These are phyloP conservation scores for Penstemon eatonii DNA, from an alignment of 257 asterid species.

Conservation along the genomic window DNA sequence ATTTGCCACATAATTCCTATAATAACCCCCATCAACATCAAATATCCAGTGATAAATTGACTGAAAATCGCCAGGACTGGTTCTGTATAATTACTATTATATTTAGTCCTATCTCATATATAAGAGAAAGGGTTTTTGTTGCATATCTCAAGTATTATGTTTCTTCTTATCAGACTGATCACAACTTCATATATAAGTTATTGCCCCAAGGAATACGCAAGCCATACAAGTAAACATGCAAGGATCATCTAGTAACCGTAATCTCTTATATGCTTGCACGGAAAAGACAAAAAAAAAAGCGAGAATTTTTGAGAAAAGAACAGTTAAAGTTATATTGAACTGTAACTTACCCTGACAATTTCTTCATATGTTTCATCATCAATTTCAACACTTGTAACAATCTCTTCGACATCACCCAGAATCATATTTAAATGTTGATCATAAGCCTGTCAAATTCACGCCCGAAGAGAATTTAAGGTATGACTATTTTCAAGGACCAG, in stretches of 20 bases:
- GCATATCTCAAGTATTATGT: too few relatives aligned
- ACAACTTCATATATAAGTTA: background rate
- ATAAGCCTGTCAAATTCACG: constrained; percentile 69
- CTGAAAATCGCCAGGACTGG: too few relatives aligned
- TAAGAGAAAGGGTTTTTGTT: too few relatives aligned
- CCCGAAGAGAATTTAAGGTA: background rate
- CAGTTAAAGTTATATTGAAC: too few relatives aligned
- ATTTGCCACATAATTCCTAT: too few relatives aligned
- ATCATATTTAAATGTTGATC: constrained; percentile 99
- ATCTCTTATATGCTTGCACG: constrained; percentile 3
- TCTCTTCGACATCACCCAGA: constrained; percentile 96
- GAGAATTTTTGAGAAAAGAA: background rate
- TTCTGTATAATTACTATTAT: too few relatives aligned
- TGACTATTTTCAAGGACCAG: background rate
- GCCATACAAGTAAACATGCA: background rate
- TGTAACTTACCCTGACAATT: constrained; percentile 79
- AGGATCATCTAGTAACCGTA: background rate
- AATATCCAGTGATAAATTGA: too few relatives aligned
- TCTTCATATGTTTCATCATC: constrained; percentile 99
- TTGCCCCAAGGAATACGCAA: background rate
- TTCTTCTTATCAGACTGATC: too few relatives aligned
- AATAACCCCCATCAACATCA: too few relatives aligned
- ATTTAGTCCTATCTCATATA: too few relatives aligned
- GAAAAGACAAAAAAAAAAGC: background rate
- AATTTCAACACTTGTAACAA: constrained; percentile 84